Evolutionary conservation across 2,329 filamentous ascomycete species (phyloP).

Genomic region (Zarea fungicola): DNA sequence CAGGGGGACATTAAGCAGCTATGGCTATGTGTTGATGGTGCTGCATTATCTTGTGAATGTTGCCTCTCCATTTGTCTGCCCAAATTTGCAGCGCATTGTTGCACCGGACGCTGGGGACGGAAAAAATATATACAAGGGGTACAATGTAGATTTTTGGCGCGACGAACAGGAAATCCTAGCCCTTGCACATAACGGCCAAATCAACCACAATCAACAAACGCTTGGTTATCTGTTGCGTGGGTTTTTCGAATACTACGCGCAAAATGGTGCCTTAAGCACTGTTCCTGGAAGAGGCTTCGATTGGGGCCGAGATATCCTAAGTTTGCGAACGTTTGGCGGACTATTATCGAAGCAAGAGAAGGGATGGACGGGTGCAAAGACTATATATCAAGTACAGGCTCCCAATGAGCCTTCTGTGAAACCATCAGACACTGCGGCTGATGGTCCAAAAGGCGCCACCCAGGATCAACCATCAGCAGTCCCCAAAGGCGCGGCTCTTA

Average conservation of each 20-base stretch:
- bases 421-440: constrained; percentile 12
- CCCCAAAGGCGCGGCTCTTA: constrained; percentile 39
- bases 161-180: constrained; percentile 64
- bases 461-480: constrained; percentile 11
- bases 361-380: constrained; percentile 81
- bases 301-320: constrained; percentile 76
- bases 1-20: constrained; percentile 79
- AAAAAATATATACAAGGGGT: constrained; percentile 52
- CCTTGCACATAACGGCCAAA: constrained; percentile 50
- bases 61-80: constrained; percentile 72
- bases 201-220: constrained; percentile 65
- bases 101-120: constrained; percentile 26
- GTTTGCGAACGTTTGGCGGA: constrained; percentile 66
- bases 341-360: constrained; percentile 70
- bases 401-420: constrained; percentile 17
- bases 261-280: constrained; percentile 49
- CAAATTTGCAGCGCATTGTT: constrained; percentile 67
- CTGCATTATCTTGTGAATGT: constrained; percentile 86
- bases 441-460: constrained; percentile 18
- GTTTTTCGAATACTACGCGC: constrained; percentile 85
- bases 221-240: constrained; percentile 69
- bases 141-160: constrained; percentile 71
- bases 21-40: constrained; percentile 89
- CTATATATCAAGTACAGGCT: constrained; percentile 50
- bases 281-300: constrained; percentile 58